Percentiles rank a stretch among this genome's conserved stretches.
Conservation (phyloP, 2,329 filamentous ascomycete species). For the Verticillium nubilum region DNA sequence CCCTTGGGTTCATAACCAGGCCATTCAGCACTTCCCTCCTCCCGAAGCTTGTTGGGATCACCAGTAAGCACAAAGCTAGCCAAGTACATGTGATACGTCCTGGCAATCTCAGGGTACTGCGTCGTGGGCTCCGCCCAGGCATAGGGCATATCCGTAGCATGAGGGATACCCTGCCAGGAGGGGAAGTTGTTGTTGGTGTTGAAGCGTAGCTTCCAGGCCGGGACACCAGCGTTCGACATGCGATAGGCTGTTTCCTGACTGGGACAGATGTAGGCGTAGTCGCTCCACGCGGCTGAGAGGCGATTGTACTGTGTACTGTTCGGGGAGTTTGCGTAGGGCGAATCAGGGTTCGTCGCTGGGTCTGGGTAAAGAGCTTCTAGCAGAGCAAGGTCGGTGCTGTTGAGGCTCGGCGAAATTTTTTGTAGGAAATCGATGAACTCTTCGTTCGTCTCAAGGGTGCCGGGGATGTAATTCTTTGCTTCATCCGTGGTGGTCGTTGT, state of each 20-base stretch:
- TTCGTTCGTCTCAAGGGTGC: conserved; percentile 25
- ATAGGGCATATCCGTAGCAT: conserved; percentile 27
- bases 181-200: conserved; percentile 28
- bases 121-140: conserved; percentile 28
- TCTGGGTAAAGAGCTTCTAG: conserved; percentile 28
- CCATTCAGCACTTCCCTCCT: conserved; percentile 13
- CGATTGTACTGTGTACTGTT: conserved; percentile 40
- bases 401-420: conserved; percentile 26
- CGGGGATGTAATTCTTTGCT: conserved; percentile 25
- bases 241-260: conserved; percentile 36
- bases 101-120: conserved; percentile 27
- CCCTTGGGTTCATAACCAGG: conserved; percentile 18
- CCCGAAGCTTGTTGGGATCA: conserved; percentile 25
- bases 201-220: conserved; percentile 32
- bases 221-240: conserved; percentile 23
- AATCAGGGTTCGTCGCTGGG: conserved; percentile 21
- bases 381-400: conserved; percentile 18
- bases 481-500: conserved; percentile 31
- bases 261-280: conserved; percentile 38
- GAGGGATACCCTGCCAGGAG: conserved; percentile 29
- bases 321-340: conserved; percentile 29
- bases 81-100: conserved; percentile 27
- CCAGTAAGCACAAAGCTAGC: conserved; percentile 29
- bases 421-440: conserved; percentile 28
- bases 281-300: conserved; percentile 34